Percentiles rank a stretch among this genome's conserved stretches.
Evolutionary conservation across 2,329 filamentous ascomycete species (phyloP).

Genomic region (Diaporthe caulivora): DNA sequence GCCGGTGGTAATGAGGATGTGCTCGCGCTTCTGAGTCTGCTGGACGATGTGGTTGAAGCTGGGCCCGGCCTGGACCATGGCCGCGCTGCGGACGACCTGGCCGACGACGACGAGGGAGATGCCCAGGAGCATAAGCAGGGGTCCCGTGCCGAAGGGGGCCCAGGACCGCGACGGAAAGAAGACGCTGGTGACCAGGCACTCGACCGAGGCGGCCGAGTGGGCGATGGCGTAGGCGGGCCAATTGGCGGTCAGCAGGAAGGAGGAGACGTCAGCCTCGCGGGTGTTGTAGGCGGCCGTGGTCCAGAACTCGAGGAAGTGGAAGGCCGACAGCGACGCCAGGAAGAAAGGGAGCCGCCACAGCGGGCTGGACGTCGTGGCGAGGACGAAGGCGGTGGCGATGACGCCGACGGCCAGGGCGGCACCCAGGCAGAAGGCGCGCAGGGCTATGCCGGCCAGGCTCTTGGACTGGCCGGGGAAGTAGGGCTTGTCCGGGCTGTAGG

Average conservation of each 20-base stretch:
- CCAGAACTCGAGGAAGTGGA: constrained; percentile 98
- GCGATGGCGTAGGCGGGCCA: constrained; percentile 87
- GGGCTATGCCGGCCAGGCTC: constrained; percentile 70
- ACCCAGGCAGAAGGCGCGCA: constrained; percentile 69
- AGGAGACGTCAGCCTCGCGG: constrained; percentile 74
- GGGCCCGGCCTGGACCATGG: constrained; percentile 89
- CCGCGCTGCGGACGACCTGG: constrained; percentile 80
- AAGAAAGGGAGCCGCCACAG: constrained; percentile 77
- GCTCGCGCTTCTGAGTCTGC: constrained; percentile 73
- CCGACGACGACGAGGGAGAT: constrained; percentile 75
- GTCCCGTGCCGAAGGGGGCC: constrained; percentile 58
- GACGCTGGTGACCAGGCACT: constrained; percentile 74
- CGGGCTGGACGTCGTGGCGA: constrained; percentile 56
- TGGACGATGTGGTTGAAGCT: constrained; percentile 95
- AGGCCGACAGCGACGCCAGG: constrained; percentile 76
- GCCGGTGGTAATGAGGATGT: constrained; percentile 85
- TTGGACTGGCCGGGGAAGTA: constrained; percentile 62
- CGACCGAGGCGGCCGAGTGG: constrained; percentile 79
- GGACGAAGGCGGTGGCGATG: constrained; percentile 48
- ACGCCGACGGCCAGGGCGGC: constrained; percentile 53
- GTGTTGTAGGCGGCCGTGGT: constrained; percentile 90
- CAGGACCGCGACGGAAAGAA: constrained; percentile 65
- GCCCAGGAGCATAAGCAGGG: constrained; percentile 66
- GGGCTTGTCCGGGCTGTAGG: constrained; percentile 45
- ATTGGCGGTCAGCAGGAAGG: constrained; percentile 88